Base-by-base conservation (phyloP, 2,329 filamentous ascomycete genomes). In the Colletotrichum cordylinicola region DNA sequence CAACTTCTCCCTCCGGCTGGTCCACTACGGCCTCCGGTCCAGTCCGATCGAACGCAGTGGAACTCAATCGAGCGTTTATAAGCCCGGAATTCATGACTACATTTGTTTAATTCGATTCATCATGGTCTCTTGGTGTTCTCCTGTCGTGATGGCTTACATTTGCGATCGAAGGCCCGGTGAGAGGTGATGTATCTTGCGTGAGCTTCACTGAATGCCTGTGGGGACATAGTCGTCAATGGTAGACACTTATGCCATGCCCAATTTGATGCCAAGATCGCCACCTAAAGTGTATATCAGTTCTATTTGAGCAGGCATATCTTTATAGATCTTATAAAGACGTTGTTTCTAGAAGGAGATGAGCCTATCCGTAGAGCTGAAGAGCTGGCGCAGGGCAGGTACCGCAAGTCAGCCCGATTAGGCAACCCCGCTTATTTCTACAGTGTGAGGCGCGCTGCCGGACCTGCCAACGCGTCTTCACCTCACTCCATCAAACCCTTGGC, bases 391-490 rank as follows among this genome's bases (percentile, higher is more conserved):
- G 29, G 56, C 27, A 33, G 27, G 56, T 12, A 31, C 27, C 16
- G 31, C 16, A 24, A 55, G n/a, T 37, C 55, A 31, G 5, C 56
- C 52, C 18, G 31, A 67, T 60, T n/a, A 13, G 52, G 67, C 10
- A 66, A 31, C 72, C 72, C 72, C 72, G 37, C 72, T 75, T 55
- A 39, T 48, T 67, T 33, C 39, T 24, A 6, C 10, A 8, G 27
- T 43, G n/a, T 35, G 27, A 52, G 21, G 33, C 72, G 68, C 72
- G 72, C 55, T 60, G 24, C 0, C 56, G 60, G 35, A 43, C 58
- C 61, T 61, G 33, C 39, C 29, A 62, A 75, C 72, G 68, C 72
- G 72, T 75, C 61, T 12, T 60, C 48, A 18, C 27, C 60, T 66
- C 37, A 37, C 24, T 18, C 39, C 55, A 16, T 72, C 35, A 31